Conservation (phyloP, 345 rosid species). For the Pelargonium nanum region DNA sequence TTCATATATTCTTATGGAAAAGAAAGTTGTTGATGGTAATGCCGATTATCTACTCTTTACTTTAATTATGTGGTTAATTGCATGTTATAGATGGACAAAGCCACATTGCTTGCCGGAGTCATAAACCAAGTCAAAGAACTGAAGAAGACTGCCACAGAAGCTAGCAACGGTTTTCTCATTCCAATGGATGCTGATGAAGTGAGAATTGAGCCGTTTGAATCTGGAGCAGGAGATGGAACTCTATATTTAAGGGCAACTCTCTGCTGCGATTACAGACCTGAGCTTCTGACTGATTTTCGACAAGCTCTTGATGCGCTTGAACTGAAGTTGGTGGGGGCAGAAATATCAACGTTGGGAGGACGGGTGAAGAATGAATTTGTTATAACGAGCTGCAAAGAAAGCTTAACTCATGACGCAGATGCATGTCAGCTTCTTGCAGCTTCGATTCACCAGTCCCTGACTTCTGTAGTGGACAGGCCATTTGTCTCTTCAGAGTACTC, state of each 20-base stretch:
- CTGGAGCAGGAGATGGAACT: constrained; percentile 16
- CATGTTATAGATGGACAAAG: constrained; percentile 57
- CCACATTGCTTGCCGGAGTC: constrained; percentile 60
- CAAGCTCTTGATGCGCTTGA: constrained; percentile 38
- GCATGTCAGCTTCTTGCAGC: constrained; percentile 12
- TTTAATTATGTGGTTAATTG: not conserved
- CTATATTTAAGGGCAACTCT: constrained; percentile 33
- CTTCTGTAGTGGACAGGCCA: constrained; percentile 31
- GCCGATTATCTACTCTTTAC: not conserved
- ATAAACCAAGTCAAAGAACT: constrained; percentile 40
- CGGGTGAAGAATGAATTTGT: constrained; percentile 40
- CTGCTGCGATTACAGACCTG: constrained; percentile 47
- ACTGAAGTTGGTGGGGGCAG: constrained; percentile 29
- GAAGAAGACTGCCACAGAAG: constrained; percentile 33
- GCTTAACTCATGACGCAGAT: constrained; percentile 8
- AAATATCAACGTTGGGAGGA: constrained; percentile 43
- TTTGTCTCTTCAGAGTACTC: constrained; percentile 28
- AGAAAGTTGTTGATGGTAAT: not conserved
- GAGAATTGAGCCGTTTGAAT: constrained; percentile 28
- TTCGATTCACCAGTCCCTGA: constrained; percentile 31
- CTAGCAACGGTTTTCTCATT: constrained; percentile 34
- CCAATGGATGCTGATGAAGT: constrained; percentile 47
- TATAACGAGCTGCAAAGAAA: constrained; percentile 21
- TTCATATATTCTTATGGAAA: too few relatives aligned
- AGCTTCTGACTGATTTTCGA: constrained; percentile 36